Conservation (phyloP, 2,329 filamentous ascomycete species). For the Oidium heveae region DNA sequence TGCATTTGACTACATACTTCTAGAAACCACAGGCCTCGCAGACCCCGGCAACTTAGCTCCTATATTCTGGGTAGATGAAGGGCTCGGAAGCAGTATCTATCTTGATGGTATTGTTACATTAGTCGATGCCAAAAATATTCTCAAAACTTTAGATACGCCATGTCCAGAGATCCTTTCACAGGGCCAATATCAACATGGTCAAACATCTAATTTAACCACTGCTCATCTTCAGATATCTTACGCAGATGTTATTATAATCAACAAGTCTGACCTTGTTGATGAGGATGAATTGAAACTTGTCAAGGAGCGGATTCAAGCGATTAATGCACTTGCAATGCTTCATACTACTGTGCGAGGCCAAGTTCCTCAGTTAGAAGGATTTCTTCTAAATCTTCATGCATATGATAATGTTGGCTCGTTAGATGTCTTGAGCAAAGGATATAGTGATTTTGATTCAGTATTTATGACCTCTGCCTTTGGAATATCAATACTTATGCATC, state of each 20-base stretch:
- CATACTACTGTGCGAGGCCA: conserved; percentile 58
- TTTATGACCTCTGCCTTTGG: conserved; percentile 12
- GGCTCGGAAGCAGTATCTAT: conserved; percentile 82
- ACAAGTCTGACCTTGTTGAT: conserved; percentile 72
- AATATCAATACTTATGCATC: conserved; percentile 2
- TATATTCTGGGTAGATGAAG: conserved; percentile 93
- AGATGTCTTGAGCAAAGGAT: conserved; percentile 48
- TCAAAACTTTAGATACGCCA: conserved; percentile 56
- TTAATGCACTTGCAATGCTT: conserved; percentile 73
- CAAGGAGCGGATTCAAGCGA: conserved; percentile 46
- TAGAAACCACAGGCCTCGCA: conserved; percentile 86
- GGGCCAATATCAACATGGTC: conserved; percentile 20
- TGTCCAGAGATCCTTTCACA: conserved; percentile 19
- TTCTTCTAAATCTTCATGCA: conserved; percentile 72
- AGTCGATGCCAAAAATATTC: conserved; percentile 82
- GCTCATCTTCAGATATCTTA: conserved; percentile 94
- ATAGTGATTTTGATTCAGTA: conserved; percentile 77
- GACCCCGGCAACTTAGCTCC: conserved; percentile 91
- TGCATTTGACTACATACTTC: conserved; percentile 87
- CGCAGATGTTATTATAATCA: conserved; percentile 82
- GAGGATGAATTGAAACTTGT: conserved; percentile 43
- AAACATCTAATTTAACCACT: conserved; percentile 56
- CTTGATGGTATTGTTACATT: conserved; percentile 91
- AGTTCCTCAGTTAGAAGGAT: conserved; percentile 61
- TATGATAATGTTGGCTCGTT: conserved; percentile 56